These are phyloP conservation scores for Ganoderma sinense DNA, from an alignment of 1,284 basidiomycete species.

Conservation along the genomic window DNA sequence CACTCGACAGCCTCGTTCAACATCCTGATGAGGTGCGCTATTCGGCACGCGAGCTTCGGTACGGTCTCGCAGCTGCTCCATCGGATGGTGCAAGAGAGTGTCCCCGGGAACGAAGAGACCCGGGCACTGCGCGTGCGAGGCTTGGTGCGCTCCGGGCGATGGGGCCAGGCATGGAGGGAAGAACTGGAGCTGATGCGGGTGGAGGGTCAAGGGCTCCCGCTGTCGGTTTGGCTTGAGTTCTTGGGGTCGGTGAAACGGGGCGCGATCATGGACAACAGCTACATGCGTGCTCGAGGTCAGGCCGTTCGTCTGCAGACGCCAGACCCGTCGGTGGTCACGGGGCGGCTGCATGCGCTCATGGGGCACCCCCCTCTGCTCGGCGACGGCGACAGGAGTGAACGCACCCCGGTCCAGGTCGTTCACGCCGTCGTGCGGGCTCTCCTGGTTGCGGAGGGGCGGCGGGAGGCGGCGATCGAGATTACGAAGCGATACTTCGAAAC, in stretches of 20 bases:
- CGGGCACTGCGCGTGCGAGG: slow-evolving; percentile 43
- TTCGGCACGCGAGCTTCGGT: slow-evolving; percentile 41
- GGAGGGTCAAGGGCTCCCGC: slow-evolving; percentile 28
- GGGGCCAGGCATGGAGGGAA: slow-evolving; percentile 42
- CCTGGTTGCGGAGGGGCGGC: slow-evolving; percentile 30
- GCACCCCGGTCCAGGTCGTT: slow-evolving; percentile 28
- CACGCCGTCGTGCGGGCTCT: slow-evolving; percentile 31
- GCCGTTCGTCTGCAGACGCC: slow-evolving; percentile 13
- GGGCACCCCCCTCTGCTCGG: slow-evolving; percentile 28
- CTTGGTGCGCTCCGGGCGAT: slow-evolving; percentile 42
- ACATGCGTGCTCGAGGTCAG: neutral
- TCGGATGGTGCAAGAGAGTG: slow-evolving; percentile 38
- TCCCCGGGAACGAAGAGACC: slow-evolving; percentile 40
- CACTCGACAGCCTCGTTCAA: slow-evolving; percentile 45
- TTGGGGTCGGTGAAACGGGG: slow-evolving; percentile 31
- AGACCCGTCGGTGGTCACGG: slow-evolving; percentile 15
- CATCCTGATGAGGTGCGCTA: slow-evolving; percentile 41
- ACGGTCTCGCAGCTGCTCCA: slow-evolving; percentile 38
- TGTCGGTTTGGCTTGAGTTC: slow-evolving; percentile 43
- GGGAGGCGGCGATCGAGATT: slow-evolving; percentile 35
- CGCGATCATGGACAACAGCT: slow-evolving; percentile 18
- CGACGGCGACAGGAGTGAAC: slow-evolving; percentile 13
- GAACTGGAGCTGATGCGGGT: slow-evolving; percentile 25
- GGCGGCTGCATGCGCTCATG: slow-evolving; percentile 28
- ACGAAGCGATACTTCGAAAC: slow-evolving; percentile 36